Conservation (phyloP, 2,329 filamentous ascomycete species). For the Botrytis galanthina region DNA sequence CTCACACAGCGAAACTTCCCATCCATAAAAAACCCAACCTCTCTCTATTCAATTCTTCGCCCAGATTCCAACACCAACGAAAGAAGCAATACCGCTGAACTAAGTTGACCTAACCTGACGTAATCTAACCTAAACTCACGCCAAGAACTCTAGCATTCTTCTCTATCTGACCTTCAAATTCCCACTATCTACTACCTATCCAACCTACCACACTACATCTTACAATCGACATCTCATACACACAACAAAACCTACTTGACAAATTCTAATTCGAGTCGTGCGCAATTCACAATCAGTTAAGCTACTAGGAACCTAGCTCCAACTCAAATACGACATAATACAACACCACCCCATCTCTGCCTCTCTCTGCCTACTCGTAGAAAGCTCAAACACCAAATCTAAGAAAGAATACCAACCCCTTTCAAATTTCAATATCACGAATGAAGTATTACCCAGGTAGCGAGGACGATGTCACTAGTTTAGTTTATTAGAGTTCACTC, state of each 20-base stretch:
- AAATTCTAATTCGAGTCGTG: neutral
- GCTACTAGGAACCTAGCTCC: too few species aligned
- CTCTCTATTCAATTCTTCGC: neutral
- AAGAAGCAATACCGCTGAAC: neutral
- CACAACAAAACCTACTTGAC: neutral
- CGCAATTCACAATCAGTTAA: fast-evolving
- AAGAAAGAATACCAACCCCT: too few species aligned
- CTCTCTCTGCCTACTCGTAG: too few species aligned
- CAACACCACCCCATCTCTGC: too few species aligned
- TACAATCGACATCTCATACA: neutral
- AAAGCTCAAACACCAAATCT: too few species aligned
- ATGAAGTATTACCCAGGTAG: neutral
- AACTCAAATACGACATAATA: too few species aligned
- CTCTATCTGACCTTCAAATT: neutral
- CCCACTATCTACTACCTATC: neutral
- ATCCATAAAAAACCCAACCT: too few species aligned
- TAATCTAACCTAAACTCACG: neutral
- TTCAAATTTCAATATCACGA: too few species aligned
- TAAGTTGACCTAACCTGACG: neutral
- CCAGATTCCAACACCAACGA: neutral
- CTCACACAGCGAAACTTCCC: neutral
- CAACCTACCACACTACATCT: neutral
- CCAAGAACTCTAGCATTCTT: neutral
- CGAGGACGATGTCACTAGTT: neutral
- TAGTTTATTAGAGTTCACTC: too few species aligned